Evolutionary conservation across 495 filamentous ascomycete species (phyloP).

Genomic region (Penicillium nucicola): DNA sequence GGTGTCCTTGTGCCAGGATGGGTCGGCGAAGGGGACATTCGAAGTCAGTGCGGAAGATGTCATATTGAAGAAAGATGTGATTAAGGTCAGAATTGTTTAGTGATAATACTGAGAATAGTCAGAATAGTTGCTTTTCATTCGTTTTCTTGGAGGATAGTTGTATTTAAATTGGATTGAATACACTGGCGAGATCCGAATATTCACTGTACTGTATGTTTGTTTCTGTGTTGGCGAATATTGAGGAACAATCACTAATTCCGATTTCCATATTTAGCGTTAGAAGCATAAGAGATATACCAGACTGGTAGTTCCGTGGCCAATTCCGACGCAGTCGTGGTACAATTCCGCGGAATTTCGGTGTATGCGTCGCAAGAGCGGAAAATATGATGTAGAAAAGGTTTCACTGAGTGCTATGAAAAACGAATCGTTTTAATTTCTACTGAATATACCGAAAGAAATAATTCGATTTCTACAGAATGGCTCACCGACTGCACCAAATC

Average conservation of each 20-base stretch:
- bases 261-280: background rate
- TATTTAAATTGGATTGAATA: background rate
- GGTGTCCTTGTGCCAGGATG: conserved; percentile 8
- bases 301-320: background rate
- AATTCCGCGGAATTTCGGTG: background rate
- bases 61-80: background rate
- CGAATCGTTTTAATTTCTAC: background rate
- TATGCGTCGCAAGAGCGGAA: background rate
- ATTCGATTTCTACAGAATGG: conserved; percentile 7
- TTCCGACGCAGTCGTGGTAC: background rate
- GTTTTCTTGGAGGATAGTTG: background rate
- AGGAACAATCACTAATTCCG: background rate
- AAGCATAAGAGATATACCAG: background rate
- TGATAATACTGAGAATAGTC: no score
- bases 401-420: background rate
- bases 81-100: background rate
- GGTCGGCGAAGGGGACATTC: conserved; percentile 12
- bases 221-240: background rate
- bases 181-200: background rate
- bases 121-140: no score
- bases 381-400: background rate
- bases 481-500: conserved; percentile 53
- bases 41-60: conserved; percentile 7
- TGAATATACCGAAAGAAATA: background rate
- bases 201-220: background rate